These are phyloP conservation scores for Macrophomina pseudophaseolina DNA, from an alignment of 2,329 filamentous ascomycete genomes.

Conservation along the genomic window DNA sequence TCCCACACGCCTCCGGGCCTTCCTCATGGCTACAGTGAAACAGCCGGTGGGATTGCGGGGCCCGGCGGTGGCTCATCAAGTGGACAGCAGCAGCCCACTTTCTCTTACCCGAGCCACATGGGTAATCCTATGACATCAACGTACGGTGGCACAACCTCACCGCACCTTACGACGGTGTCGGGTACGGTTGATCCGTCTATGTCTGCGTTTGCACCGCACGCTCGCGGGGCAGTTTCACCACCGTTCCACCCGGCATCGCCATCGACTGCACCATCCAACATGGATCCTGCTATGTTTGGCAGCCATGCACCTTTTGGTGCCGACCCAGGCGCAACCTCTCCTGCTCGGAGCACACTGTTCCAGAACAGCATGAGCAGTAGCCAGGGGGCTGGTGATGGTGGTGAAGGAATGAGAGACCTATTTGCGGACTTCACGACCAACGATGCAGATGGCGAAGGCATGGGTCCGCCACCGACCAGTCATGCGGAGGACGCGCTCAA, in stretches of 20 bases:
- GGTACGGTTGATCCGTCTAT: slow-evolving; percentile 13
- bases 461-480: slow-evolving; percentile 29
- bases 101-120: slow-evolving; percentile 19
- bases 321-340: slow-evolving; percentile 36
- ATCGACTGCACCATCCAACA: slow-evolving; percentile 24
- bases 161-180: slow-evolving; percentile 4
- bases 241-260: slow-evolving; percentile 22
- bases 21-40: slow-evolving; percentile 33
- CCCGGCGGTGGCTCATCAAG: background rate
- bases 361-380: slow-evolving; percentile 42
- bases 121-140: background rate
- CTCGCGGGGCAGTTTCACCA: slow-evolving; percentile 10
- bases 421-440: slow-evolving; percentile 27
- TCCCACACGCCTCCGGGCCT: slow-evolving; percentile 46
- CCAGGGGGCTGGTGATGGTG: slow-evolving; percentile 30
- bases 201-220: slow-evolving; percentile 22
- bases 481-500: slow-evolving; percentile 46
- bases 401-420: slow-evolving; percentile 20
- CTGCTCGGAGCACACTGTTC: slow-evolving; percentile 42
- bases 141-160: slow-evolving; percentile 14
- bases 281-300: slow-evolving; percentile 46
- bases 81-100: slow-evolving; percentile 13
- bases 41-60: slow-evolving; percentile 5
- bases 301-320: slow-evolving; percentile 32
- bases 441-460: slow-evolving; percentile 22